Percentiles rank a stretch among this genome's conserved stretches.
phyloP scores from a whole-genome alignment of 192 early-diverging fungal genomes.

The Funneliformis geosporum region DNA sequence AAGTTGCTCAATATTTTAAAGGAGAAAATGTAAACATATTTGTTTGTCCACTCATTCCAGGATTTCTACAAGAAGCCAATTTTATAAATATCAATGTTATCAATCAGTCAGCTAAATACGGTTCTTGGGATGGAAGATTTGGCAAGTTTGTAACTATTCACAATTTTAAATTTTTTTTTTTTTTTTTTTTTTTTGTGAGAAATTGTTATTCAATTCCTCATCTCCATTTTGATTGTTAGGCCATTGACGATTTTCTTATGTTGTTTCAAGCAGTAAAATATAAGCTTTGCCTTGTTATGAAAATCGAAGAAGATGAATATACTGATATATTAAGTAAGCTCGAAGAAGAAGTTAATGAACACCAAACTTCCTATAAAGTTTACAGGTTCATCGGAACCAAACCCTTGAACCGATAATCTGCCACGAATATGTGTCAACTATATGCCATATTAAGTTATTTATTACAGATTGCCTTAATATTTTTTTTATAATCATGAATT shows the following conservation, averaged over 20 bases:
- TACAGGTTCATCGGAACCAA: neutral
- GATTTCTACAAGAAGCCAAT: neutral
- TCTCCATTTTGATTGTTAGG: neutral
- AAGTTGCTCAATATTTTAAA: neutral
- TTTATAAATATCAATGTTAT: neutral
- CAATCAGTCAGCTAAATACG: neutral
- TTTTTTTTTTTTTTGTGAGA: too few species aligned
- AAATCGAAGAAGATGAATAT: neutral
- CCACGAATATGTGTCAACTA: too few species aligned
- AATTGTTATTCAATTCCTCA: too few species aligned
- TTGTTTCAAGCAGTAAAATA: neutral
- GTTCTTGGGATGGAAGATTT: neutral
- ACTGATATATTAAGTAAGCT: neutral
- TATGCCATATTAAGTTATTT: too few species aligned
- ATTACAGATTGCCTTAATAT: too few species aligned
- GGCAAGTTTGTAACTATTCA: neutral
- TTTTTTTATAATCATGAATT: too few species aligned
- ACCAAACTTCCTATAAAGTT: neutral
- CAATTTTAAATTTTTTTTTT: too few species aligned
- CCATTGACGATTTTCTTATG: neutral
- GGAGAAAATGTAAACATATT: neutral
- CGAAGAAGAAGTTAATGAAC: neutral
- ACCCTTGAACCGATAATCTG: neutral
- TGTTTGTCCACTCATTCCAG: neutral
- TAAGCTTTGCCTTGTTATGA: neutral